These are phyloP conservation scores for Chimonanthus praecox DNA, from an alignment of 164 flowering plant species.

Conservation along the genomic window DNA sequence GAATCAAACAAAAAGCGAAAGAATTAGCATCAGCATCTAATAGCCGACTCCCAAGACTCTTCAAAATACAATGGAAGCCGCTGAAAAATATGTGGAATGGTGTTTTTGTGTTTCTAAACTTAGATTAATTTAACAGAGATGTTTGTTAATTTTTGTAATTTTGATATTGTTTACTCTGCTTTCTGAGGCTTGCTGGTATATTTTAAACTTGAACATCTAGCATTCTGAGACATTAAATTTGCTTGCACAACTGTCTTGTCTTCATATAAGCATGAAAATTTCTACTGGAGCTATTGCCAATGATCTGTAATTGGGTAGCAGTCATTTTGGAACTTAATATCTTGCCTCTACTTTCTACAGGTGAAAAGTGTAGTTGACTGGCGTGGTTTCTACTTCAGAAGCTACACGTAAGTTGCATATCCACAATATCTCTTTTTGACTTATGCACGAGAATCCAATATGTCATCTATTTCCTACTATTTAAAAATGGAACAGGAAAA, in stretches of 20 bases:
- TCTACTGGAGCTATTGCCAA: neutral
- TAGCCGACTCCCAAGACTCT: too few species aligned
- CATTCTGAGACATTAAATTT: too few species aligned
- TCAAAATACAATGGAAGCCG: too few species aligned
- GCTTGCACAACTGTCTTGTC: neutral
- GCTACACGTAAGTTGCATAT: slow-evolving; percentile 52
- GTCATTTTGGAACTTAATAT: neutral
- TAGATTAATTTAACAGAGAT: too few species aligned
- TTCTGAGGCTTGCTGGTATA: neutral
- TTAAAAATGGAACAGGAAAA: too few species aligned
- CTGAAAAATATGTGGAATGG: too few species aligned
- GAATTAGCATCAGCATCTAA: too few species aligned
- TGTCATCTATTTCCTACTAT: too few species aligned
- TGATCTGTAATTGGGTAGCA: neutral
- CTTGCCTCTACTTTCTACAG: slow-evolving; percentile 29
- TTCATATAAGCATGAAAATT: neutral
- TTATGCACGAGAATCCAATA: too few species aligned
- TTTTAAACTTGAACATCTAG: too few species aligned
- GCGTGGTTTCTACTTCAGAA: slow-evolving; percentile 81
- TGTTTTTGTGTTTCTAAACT: too few species aligned
- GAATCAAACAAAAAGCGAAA: too few species aligned
- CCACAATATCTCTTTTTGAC: neutral
- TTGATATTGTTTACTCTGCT: neutral
- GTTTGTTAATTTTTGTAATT: neutral
- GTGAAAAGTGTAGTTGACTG: slow-evolving; percentile 85